Base-by-base conservation (phyloP, 441 rosid species). In the Kokia cookei region DNA sequence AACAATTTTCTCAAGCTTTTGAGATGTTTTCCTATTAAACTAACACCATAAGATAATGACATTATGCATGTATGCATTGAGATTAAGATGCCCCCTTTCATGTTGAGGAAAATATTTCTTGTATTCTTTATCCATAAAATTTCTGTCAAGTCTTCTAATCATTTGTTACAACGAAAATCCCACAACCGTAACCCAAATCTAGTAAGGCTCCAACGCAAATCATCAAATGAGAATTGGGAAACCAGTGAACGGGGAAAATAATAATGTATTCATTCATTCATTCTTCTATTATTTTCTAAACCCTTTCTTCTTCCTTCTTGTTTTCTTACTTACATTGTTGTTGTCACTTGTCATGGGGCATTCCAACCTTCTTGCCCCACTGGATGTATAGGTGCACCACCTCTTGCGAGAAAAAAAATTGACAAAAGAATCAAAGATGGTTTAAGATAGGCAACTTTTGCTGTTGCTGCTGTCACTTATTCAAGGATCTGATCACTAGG, bases 401-500 rank as follows among this genome's bases (percentile, higher is more conserved):
- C n/a, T 66, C 40, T 14, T 1, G 51, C 11, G 35, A 53, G 66
- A 78, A 80, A 79, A 53, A 78, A 80, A 79, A 73, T 61, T 58
- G 71, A 22, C 35, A 54, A 81, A 84, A 67, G 75, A 82, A 78
- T 77, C 10, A 54, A 42, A 69, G 65, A 27, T 55, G 29, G 55
- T 50, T 37, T 37, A 1, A 37, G 15, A 29, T 5, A 5, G 59
- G 15, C 35, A 71, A 4, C 29, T 26, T 37, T 48, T 48, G 40
- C 7, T 37, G 40, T 22, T 55, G 29, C 60, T 19, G 60, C 24
- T 11, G 10, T 29, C 22, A 15, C 45, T 66, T 54, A 77, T 15
- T 80, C 81, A 10, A 70, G 26, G 27, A 48, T 63, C 51, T 83
- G 85, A 63, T 91, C 96, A 1, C 81, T 17, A 69, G 87, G 83